phyloP scores from a whole-genome alignment of 2,329 filamentous ascomycete genomes.

The Grosmannia huntii region DNA sequence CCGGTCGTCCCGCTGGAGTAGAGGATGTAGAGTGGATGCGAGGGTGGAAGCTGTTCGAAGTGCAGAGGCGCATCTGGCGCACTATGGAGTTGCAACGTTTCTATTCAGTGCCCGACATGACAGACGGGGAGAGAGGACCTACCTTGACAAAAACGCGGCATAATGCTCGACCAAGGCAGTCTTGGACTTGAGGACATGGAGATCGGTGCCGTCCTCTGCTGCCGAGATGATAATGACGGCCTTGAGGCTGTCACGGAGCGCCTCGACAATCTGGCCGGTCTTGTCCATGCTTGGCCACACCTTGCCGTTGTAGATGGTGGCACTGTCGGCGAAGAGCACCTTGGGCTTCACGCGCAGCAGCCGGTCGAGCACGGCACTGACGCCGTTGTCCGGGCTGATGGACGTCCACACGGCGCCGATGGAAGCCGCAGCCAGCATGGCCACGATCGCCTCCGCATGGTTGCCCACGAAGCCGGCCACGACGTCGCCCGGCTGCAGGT shows the following conservation, averaged over 20 bases:
- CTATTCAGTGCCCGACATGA: not conserved
- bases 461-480: constrained; percentile 77
- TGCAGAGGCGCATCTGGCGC: constrained; percentile 32
- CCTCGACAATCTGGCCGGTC: constrained; percentile 60
- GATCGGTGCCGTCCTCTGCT: constrained; percentile 23
- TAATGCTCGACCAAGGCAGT: constrained; percentile 32
- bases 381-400: constrained; percentile 83
- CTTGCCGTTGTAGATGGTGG: constrained; percentile 82
- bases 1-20: constrained; percentile 88
- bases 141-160: constrained; percentile 28
- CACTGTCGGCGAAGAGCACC: constrained; percentile 78
- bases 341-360: constrained; percentile 74
- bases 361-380: constrained; percentile 80
- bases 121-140: not conserved
- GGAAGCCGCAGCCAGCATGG: constrained; percentile 72
- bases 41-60: constrained; percentile 70
- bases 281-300: constrained; percentile 71
- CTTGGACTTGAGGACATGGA: constrained; percentile 26
- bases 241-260: constrained; percentile 52
- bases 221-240: constrained; percentile 67
- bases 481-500: constrained; percentile 43
- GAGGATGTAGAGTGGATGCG: constrained; percentile 85
- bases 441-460: constrained; percentile 73
- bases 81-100: constrained; percentile 12
- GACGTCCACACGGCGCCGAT: constrained; percentile 87